phyloP scores from a whole-genome alignment of 345 rosid genomes.

The Schrenkiella parvula region DNA sequence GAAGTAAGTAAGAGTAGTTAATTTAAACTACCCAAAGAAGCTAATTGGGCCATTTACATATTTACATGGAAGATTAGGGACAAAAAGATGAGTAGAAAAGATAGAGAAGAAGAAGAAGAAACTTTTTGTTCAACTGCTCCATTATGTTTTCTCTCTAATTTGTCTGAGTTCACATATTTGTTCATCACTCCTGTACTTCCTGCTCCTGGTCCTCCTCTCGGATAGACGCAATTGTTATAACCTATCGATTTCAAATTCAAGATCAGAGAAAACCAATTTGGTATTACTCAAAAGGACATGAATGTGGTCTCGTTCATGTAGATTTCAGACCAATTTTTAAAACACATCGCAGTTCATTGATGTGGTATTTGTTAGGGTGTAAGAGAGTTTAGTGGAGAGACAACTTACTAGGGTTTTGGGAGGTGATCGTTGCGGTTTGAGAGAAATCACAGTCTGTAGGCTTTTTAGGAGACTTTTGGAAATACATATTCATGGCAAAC shows the following conservation, averaged over 20 bases:
- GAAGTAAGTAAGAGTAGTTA: not conserved
- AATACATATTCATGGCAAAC: slow-evolving; percentile 83
- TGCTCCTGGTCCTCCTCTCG: slow-evolving; percentile 44
- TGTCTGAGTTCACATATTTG: slow-evolving; percentile 31
- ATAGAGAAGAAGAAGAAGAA: slow-evolving; percentile 11
- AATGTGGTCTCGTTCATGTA: not conserved
- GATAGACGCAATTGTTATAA: slow-evolving; percentile 54
- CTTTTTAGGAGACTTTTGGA: slow-evolving; percentile 46
- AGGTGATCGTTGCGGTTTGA: slow-evolving; percentile 59
- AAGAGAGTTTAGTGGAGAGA: not conserved
- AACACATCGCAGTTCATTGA: not conserved
- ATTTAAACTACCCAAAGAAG: slow-evolving; percentile 1
- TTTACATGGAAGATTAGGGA: slow-evolving; percentile 14
- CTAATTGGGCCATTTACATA: slow-evolving; percentile 8
- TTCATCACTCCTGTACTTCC: slow-evolving; percentile 29
- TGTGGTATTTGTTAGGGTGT: not conserved
- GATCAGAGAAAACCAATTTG: not conserved
- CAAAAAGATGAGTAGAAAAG: slow-evolving; percentile 12
- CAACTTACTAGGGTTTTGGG: slow-evolving; percentile 70
- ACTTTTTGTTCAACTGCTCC: slow-evolving; percentile 16
- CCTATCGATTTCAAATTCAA: slow-evolving; percentile 32
- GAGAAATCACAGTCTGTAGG: slow-evolving; percentile 72
- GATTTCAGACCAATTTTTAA: not conserved
- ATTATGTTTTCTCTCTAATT: slow-evolving; percentile 17
- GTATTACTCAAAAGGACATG: not conserved